Conservation (phyloP, 2,329 filamentous ascomycete genomes). For the Fusarium sp. region DNA sequence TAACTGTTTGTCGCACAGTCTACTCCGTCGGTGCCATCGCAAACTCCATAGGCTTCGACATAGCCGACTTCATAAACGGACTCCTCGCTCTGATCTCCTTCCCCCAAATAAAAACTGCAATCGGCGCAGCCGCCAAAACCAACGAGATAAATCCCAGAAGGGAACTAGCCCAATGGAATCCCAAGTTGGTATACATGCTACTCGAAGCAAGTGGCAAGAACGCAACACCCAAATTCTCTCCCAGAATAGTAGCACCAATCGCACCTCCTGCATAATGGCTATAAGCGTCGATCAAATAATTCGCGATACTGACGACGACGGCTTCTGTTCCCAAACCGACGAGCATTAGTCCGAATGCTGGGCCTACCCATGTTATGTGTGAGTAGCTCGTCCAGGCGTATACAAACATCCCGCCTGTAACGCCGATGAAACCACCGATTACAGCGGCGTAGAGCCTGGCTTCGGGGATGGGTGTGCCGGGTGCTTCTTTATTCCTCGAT, state of each 20-base stretch:
- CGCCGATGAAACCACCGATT: constrained; percentile 24
- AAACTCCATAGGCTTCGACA: constrained; percentile 24
- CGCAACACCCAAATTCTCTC: constrained; percentile 27
- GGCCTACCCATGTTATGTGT: constrained; percentile 17
- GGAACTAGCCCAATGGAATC: constrained; percentile 34
- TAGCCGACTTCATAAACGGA: constrained; percentile 29
- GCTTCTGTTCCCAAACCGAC: constrained; percentile 24
- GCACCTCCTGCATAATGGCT: constrained; percentile 32
- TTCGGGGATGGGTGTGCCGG: constrained; percentile 27
- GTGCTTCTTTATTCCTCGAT: constrained; percentile 17
- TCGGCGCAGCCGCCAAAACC: constrained; percentile 19
- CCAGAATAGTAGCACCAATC: constrained; percentile 19
- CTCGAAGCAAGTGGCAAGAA: constrained; percentile 30
- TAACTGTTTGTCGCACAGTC: no score
- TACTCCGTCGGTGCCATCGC: neutral
- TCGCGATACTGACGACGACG: constrained; percentile 30
- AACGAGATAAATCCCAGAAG: constrained; percentile 24
- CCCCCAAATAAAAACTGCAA: constrained; percentile 25
- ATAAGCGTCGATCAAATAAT: constrained; percentile 32
- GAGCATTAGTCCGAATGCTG: constrained; percentile 18
- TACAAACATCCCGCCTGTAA: constrained; percentile 25
- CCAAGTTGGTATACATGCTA: constrained; percentile 30
- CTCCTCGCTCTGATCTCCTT: constrained; percentile 30
- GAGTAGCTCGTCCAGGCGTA: constrained; percentile 33
- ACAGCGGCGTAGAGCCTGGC: constrained; percentile 29